Base-by-base conservation (phyloP, 164 flowering plant species). In the Kingdonia uniflora region DNA sequence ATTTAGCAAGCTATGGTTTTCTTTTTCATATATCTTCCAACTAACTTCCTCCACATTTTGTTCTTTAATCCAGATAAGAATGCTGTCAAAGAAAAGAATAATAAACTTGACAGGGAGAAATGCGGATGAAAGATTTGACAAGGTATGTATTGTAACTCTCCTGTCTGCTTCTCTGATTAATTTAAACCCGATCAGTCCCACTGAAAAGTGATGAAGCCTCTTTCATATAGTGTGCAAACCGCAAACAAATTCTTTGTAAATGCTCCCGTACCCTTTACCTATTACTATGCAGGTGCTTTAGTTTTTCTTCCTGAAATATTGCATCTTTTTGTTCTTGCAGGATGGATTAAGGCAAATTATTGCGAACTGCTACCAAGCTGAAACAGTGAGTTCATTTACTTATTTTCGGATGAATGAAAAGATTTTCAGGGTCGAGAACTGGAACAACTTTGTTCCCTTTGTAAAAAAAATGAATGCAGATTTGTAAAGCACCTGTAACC, bases 391-490 rank as follows among this genome's bases (percentile, higher is more conserved):
- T 58, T 77, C 82, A 24, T 80, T 77, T 57, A 77, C 80, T 16
- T 76, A 68, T 60, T 74, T 74, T 48, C 68, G 82, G 63, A 64
- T 80, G 79, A 77, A 71, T 58, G 74, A 74, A 1, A 72, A 62
- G 55, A 59, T 80, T 51, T 80, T 80, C 63, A 62, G 67, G 59
- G 68, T 42, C 24, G 80, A 76, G 51, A 77, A 80, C 54, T 77
- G 79, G 82, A 72, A 58, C 51, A 76, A 74, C 57, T 76, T 75
- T 62, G 79, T 74, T 14, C 76, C 71, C 13, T 77, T 80, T 65
- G 79, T 77, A 38, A 74, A 63, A 61, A 70, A 42, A 61, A 80
- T 80, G 82, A 67, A 71, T 45, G 29, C 66, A 52, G 60, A 70
- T 54, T 16, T 50, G 68, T 71, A 66, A 62, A 29, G 14, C 14